phyloP scores from a whole-genome alignment of 495 filamentous ascomycete species.

The Arthonia radiata region DNA sequence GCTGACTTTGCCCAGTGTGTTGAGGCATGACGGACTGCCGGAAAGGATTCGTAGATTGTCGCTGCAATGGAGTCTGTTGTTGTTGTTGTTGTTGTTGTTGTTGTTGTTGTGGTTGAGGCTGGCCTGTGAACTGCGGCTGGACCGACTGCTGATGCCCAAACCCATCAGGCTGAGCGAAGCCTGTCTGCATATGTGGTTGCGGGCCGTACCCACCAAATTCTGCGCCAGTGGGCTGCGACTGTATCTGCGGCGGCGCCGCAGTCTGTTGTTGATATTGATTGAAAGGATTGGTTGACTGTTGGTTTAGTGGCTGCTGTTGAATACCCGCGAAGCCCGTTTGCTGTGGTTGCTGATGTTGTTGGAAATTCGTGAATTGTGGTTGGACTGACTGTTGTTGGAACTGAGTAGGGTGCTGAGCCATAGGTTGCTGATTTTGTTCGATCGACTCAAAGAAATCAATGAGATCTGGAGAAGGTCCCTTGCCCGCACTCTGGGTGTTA shows the following conservation, averaged over 20 bases:
- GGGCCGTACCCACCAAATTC: conserved; percentile 68
- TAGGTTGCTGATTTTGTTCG: conserved; percentile 64
- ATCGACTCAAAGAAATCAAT: conserved; percentile 99
- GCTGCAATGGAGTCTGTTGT: too few relatives aligned
- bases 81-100: too few relatives aligned
- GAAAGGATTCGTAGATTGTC: conserved; percentile 66
- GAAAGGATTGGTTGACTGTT: conserved; percentile 34
- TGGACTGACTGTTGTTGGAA: conserved; percentile 14
- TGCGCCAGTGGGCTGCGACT: conserved; percentile 43
- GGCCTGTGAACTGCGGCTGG: conserved; percentile 11
- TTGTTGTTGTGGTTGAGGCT: too few relatives aligned
- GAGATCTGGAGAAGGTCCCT: conserved; percentile 47
- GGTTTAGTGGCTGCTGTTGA: conserved; percentile 9
- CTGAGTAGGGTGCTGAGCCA: conserved; percentile 24
- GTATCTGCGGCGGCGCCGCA: conserved; percentile 21
- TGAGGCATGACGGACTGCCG: conserved; percentile 53
- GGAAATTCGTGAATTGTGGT: conserved; percentile 17
- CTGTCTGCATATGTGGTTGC: neutral
- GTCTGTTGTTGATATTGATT: conserved; percentile 21
- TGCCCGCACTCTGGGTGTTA: conserved; percentile 4
- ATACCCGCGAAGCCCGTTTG: conserved; percentile 22
- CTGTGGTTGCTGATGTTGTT: conserved; percentile 22
- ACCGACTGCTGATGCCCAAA: too few relatives aligned
- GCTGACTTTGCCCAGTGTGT: conserved; percentile 16
- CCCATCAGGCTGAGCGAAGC: conserved; percentile 13